These are phyloP conservation scores for Paecilomyces variotii DNA, from an alignment of 2,329 filamentous ascomycete species.

Conservation along the genomic window DNA sequence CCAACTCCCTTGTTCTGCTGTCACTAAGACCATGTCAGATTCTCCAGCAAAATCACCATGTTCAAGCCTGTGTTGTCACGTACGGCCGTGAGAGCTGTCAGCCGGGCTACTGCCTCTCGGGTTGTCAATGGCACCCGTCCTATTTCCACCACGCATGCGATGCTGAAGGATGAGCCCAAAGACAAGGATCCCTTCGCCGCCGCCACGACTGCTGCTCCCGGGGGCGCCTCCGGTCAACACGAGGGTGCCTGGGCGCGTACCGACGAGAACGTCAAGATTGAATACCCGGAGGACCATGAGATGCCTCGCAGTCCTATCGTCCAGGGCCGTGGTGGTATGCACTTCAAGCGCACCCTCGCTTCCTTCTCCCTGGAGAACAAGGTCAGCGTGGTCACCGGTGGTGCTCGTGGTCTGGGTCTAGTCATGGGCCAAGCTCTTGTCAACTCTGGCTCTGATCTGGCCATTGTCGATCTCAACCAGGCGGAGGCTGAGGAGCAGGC, in stretches of 20 bases:
- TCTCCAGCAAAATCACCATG: constrained; percentile 13
- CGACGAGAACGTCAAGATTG: constrained; percentile 66
- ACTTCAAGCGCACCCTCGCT: constrained; percentile 77
- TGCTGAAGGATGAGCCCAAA: constrained; percentile 14
- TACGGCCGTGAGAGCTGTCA: constrained; percentile 17
- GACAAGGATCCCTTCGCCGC: constrained; percentile 16
- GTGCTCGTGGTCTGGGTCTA: constrained; percentile 78
- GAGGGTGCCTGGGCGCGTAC: constrained; percentile 71
- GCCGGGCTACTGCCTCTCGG: constrained; percentile 6
- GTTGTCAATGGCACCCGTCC: constrained; percentile 13
- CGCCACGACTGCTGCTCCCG: constrained; percentile 23
- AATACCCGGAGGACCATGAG: constrained; percentile 67
- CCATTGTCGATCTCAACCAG: constrained; percentile 89
- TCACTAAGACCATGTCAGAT: background rate
- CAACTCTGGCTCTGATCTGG: constrained; percentile 77
- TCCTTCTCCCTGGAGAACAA: constrained; percentile 80
- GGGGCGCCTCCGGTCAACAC: constrained; percentile 29
- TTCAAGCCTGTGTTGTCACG: constrained; percentile 20
- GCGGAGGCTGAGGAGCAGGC: constrained; percentile 78
- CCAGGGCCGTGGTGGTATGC: constrained; percentile 66
- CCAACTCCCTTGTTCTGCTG: background rate
- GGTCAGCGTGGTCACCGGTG: constrained; percentile 80
- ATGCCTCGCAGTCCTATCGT: constrained; percentile 65
- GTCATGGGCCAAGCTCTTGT: constrained; percentile 92
- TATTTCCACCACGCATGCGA: constrained; percentile 23